Evolutionary conservation across 345 rosid species (phyloP), one percentile per base, ranked within the genome.

Genomic region (Murraya paniculata): DNA sequence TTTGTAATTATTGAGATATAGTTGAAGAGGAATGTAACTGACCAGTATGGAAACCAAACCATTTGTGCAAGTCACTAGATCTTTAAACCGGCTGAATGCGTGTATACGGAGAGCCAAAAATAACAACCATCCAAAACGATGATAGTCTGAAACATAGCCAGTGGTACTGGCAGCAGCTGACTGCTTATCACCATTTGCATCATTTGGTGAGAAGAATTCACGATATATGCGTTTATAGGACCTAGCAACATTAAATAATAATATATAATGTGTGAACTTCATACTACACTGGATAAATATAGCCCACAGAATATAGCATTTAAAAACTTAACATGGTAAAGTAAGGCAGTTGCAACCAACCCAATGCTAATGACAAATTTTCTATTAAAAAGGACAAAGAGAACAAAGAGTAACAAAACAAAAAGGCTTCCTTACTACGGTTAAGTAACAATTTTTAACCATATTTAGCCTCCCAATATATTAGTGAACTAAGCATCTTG

Each of bases 121-220:
- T 80, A 94, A 87, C 80, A 94, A 65, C 99, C 99, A 96, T 75
- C 98, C 99, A 71, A 96, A 94, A n/a, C 89, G 97, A 80, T 90
- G 87, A 77, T 88, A 91, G 71, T 91, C 87, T 7, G 86, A 81
- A 70, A 86, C 30, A 71, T 73, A 72, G 77, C 87, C 82, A 80
- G 85, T 41, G 41, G 88, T 75, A 80, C 77, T 83, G 41, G 87
- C 64, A 81, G 56, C 69, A 68, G 76, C 84, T 11, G 85, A 84
- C 77, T 82, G 79, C 77, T 82, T 87, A 65, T 89, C 92, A 81
- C 80, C 78, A 71, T 84, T 89, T 59, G 82, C 83, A 80, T 90
- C 87, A 71, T 77, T 81, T 69, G 83, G 73, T 84, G 81, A 76
- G 89, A 96, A 96, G 85, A 93, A 86, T 79, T 94, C 98, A 30